Evolutionary conservation across 1,139 yeast species (phyloP).

Genomic region (Nakaseomyces sp.): DNA sequence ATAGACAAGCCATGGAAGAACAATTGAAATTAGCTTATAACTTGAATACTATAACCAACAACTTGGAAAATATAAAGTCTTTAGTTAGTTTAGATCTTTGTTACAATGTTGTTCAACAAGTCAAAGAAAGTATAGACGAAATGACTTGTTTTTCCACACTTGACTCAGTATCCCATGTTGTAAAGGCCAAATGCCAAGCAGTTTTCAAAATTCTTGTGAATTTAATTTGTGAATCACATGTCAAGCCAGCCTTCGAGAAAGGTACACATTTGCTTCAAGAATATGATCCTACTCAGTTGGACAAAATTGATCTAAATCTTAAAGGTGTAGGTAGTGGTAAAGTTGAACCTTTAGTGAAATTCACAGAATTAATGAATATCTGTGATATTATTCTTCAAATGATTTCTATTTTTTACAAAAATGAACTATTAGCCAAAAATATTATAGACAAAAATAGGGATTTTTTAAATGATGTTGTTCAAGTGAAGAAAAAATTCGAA

Average conservation of each 20-base stretch:
- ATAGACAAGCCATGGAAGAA: conserved; percentile 32
- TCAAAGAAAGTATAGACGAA: conserved; percentile 37
- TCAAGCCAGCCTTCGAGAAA: conserved; percentile 71
- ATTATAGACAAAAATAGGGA: conserved; percentile 64
- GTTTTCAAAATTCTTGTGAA: conserved; percentile 61
- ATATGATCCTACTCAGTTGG: conserved; percentile 56
- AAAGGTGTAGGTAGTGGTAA: conserved; percentile 23
- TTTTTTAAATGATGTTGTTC: conserved; percentile 69
- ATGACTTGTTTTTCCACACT: conserved; percentile 27
- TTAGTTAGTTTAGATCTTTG: conserved; percentile 41
- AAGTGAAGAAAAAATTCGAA: conserved; percentile 73
- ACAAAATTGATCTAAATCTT: conserved; percentile 21
- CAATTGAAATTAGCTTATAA: conserved; percentile 46
- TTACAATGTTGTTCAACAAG: conserved; percentile 36
- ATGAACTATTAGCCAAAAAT: conserved; percentile 59
- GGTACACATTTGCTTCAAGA: conserved; percentile 63
- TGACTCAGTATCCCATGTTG: conserved; percentile 19
- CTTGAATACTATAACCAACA: conserved; percentile 40
- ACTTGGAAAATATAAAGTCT: conserved; percentile 37
- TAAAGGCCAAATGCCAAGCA: conserved; percentile 39
- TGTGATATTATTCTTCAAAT: conserved; percentile 91
- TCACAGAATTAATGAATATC: conserved; percentile 82
- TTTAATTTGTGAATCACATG: conserved; percentile 61
- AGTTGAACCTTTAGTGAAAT: conserved; percentile 77
- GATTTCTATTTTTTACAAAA: conserved; percentile 84